Evolutionary conservation across 192 early-diverging fungal genomes (phyloP), one percentile per base, ranked within the genome.

Genomic region (Umbelopsis vinacea): DNA sequence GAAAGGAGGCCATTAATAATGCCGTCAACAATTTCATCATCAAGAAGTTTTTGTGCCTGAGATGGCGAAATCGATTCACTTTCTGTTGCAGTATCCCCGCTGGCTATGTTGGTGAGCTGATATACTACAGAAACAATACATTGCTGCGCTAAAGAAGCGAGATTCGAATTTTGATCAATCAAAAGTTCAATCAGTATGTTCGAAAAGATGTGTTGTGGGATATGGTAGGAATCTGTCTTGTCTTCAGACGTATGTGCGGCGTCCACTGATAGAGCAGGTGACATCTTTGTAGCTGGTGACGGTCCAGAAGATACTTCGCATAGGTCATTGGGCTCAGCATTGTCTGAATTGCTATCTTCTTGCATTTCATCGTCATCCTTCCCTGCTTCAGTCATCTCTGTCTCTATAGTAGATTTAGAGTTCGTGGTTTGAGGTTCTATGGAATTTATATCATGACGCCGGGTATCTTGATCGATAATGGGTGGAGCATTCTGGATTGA

Each of bases 151-250:
- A 84, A 75, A 6, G 83, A 68, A 22, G 87, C 85, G 4, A 89
- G 73, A 17, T 72, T 77, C 8, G 84, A 81, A 46, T 87, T 85
- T 57, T 89, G 85, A 67, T 89, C 87, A 47, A 89, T 52, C 37
- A 89, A 73, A 14, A 89, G 75, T 11, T 80, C 82, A 50, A 82
- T 75, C 46, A 89, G 75, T 15, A 87, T 46, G 12, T 74, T 60
- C 6, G 84, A 76, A 48, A 89, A 89, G 4, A 68, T 52, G 19
- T 77, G 72, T 19, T 73, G 66, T 1, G 82, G 79, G 12, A 86
- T 63, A 26, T 81, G 75, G 24, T 73, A 77, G 9, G 23, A 21
- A 43, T 52, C 9, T 7, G 23, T 40, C 7, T 48, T 24, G 19
- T 45, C 26, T 6, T 37, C 33, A 37, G 57, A 11, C 0, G 26